Conservation (phyloP, 2,329 filamentous ascomycete species). For the Biscogniauxia marginata region DNA sequence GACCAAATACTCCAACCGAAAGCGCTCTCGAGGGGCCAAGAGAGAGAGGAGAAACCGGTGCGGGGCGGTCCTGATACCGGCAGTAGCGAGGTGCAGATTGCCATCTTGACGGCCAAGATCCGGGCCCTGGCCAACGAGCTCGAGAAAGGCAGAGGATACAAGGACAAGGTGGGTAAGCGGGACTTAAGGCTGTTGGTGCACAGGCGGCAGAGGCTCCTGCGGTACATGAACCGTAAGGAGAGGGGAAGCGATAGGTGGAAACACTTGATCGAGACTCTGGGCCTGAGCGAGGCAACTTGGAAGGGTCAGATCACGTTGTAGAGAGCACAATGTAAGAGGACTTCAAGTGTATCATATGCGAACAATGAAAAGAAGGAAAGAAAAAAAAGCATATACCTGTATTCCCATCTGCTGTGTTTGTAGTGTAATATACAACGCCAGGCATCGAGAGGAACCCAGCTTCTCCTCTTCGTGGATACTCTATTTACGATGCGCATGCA, state of each 20-base stretch:
- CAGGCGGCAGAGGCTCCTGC: conserved; percentile 81
- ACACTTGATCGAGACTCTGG: conserved; percentile 78
- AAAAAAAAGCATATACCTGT: conserved; percentile 29
- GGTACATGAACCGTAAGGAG: conserved; percentile 86
- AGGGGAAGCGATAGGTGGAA: conserved; percentile 88
- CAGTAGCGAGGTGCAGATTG: conserved; percentile 95
- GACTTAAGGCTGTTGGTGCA: conserved; percentile 85
- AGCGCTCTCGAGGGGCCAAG: conserved; percentile 45
- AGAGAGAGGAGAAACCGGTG: conserved; percentile 39
- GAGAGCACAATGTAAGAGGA: conserved; percentile 30
- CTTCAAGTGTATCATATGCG: conserved; percentile 21
- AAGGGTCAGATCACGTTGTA: conserved; percentile 82
- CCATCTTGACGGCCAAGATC: conserved; percentile 93
- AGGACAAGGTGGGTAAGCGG: conserved; percentile 92
- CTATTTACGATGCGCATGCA: conserved; percentile 8
- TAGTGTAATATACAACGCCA: conserved; percentile 40
- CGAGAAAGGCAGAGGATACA: conserved; percentile 65
- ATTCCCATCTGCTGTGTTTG: conserved; percentile 36
- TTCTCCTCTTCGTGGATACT: conserved; percentile 15
- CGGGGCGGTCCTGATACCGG: conserved; percentile 91
- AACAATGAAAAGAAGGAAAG: background rate
- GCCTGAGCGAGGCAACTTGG: conserved; percentile 85
- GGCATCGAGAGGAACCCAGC: conserved; percentile 7
- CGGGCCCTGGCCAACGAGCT: conserved; percentile 73
- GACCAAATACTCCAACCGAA: conserved; percentile 68